Evolutionary conservation across 495 filamentous ascomycete genomes (phyloP).

Genomic region (Acidomyces sp.): DNA sequence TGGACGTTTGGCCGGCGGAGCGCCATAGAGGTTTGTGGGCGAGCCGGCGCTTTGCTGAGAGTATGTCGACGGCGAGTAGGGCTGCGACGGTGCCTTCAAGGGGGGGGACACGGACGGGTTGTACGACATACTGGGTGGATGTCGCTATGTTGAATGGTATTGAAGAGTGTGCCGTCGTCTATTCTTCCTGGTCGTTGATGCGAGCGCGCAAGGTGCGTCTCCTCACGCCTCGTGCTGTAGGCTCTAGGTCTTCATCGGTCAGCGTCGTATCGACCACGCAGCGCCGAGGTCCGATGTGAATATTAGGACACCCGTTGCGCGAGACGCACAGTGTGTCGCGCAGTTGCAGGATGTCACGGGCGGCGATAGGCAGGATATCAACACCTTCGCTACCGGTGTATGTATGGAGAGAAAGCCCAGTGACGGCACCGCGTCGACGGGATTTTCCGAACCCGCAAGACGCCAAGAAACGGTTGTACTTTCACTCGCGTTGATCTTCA

Average conservation of each 20-base stretch:
- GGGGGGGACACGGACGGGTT: slow-evolving; percentile 19
- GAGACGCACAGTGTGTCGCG: not conserved
- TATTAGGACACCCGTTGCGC: no score
- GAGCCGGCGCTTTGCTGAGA: slow-evolving; percentile 8
- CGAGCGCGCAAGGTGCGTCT: slow-evolving; percentile 7
- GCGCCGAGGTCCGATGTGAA: no score
- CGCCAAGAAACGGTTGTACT: slow-evolving; percentile 4
- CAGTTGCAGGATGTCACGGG: not conserved
- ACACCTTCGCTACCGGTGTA: not conserved
- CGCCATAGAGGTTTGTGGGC: slow-evolving; percentile 23
- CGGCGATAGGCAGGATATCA: not conserved
- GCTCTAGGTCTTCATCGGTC: not conserved
- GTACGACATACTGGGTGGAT: slow-evolving; percentile 10
- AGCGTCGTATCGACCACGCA: no score
- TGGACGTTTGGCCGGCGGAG: slow-evolving; percentile 53
- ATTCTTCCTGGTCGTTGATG: not conserved
- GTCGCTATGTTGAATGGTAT: not conserved
- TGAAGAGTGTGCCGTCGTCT: not conserved
- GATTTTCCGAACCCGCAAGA: not conserved
- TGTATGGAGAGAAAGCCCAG: not conserved
- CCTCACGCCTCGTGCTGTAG: not conserved
- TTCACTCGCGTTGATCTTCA: no score
- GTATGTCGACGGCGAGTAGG: slow-evolving; percentile 15
- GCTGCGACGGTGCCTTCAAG: slow-evolving; percentile 36
- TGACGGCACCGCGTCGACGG: not conserved